A percentile compares a stretch with the other conserved stretches of the same genome.
phyloP scores from a whole-genome alignment of 2,329 filamentous ascomycete species.

The Podosphaera xanthii region DNA sequence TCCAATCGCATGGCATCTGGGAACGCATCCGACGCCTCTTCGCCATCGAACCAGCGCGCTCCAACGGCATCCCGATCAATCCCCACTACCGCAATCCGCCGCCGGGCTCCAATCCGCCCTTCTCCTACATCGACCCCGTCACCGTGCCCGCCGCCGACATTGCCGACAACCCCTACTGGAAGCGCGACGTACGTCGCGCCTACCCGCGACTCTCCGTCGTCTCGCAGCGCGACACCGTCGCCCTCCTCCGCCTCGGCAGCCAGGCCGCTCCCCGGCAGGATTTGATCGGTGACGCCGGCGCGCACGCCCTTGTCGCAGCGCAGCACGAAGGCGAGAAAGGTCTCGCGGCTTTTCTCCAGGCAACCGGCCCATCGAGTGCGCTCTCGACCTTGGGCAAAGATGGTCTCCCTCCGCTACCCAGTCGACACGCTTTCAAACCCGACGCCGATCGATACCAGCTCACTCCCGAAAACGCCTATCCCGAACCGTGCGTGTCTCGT shows the following conservation, averaged over 20 bases:
- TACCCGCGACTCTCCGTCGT: slow-evolving; percentile 68
- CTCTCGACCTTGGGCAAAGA: slow-evolving; percentile 44
- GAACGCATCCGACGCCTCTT: slow-evolving; percentile 56
- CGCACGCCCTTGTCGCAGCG: slow-evolving; percentile 49
- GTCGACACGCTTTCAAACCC: slow-evolving; percentile 29
- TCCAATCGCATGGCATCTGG: slow-evolving; percentile 79
- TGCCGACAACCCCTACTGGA: slow-evolving; percentile 89
- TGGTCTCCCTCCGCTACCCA: slow-evolving; percentile 71
- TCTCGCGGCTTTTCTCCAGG: slow-evolving; percentile 51
- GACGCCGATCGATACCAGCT: slow-evolving; percentile 46
- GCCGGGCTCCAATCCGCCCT: slow-evolving; percentile 48
- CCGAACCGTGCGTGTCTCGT: slow-evolving; percentile 32
- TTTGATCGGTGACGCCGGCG: slow-evolving; percentile 53
- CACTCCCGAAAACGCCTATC: slow-evolving; percentile 46
- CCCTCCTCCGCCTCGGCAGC: slow-evolving; percentile 66
- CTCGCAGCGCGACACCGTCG: slow-evolving; percentile 64
- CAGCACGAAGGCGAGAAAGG: slow-evolving; percentile 54
- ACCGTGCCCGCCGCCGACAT: slow-evolving; percentile 69
- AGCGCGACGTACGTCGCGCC: slow-evolving; percentile 63
- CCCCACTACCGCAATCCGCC: slow-evolving; percentile 75
- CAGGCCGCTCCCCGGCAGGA: slow-evolving; percentile 62
- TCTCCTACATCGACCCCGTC: slow-evolving; percentile 57
- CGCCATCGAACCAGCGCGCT: slow-evolving; percentile 68
- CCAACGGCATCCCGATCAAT: slow-evolving; percentile 81
- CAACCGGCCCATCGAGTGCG: slow-evolving; percentile 27